Evolutionary conservation across 1,284 basidiomycete genomes (phyloP).

Genomic region (Chalciporus sp.): DNA sequence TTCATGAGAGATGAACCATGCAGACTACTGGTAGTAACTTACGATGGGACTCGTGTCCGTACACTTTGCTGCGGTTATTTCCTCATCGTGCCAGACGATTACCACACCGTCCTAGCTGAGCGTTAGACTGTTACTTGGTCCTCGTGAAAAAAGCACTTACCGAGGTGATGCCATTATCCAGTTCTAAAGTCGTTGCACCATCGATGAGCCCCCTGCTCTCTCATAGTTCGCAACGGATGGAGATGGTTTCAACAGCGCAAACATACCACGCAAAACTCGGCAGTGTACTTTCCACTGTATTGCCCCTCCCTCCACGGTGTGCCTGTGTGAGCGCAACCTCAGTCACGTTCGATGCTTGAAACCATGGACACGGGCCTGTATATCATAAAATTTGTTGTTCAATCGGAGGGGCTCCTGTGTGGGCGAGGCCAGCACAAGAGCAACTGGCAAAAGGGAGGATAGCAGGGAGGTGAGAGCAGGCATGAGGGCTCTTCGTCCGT

Average conservation of each 20-base stretch:
- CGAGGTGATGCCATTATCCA: slow-evolving; percentile 78
- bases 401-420: slow-evolving; percentile 26
- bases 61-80: slow-evolving; percentile 64
- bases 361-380: slow-evolving; percentile 42
- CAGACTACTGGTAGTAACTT: slow-evolving; percentile 18
- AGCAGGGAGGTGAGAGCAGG: slow-evolving; percentile 9
- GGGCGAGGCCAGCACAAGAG: slow-evolving; percentile 30
- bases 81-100: slow-evolving; percentile 80
- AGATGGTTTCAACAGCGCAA: slow-evolving; percentile 2
- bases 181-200: slow-evolving; percentile 73
- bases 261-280: slow-evolving; percentile 74
- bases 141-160: slow-evolving; percentile 33
- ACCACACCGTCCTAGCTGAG: slow-evolving; percentile 63
- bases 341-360: neutral
- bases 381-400: slow-evolving; percentile 39
- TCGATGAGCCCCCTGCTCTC: slow-evolving; percentile 64
- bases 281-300: slow-evolving; percentile 68
- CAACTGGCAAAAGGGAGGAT: neutral
- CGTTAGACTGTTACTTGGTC: slow-evolving; percentile 6
- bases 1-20: slow-evolving; percentile 6
- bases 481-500: slow-evolving; percentile 15
- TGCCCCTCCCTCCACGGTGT: slow-evolving; percentile 78
- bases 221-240: slow-evolving; percentile 7
- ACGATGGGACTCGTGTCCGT: slow-evolving; percentile 66
- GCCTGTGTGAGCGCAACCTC: slow-evolving; percentile 44